These are phyloP conservation scores for Cylindricascospora bacillispora DNA, from an alignment of 1,139 yeast species.

Conservation along the genomic window DNA sequence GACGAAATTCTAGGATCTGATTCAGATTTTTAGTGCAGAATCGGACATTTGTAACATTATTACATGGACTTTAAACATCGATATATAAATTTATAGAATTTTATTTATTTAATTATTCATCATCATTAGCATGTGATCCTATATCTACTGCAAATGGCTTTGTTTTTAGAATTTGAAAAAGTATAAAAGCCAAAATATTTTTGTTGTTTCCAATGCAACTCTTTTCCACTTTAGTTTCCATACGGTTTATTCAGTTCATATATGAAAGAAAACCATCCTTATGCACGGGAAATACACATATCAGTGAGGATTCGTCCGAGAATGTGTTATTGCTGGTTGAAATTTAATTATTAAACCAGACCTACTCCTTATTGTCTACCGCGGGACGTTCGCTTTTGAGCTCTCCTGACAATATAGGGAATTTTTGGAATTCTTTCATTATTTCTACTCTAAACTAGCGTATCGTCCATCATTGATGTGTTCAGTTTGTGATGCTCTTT, in stretches of 20 bases:
- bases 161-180: no score
- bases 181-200: no score
- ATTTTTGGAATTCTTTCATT: constrained; percentile 28
- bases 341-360: constrained; percentile 72
- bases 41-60: no score
- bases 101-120: no score
- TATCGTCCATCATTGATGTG: no score
- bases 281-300: constrained; percentile 99
- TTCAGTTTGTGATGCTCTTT: no score
- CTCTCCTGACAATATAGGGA: constrained; percentile 29
- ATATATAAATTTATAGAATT: no score
- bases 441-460: no score
- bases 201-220: neutral
- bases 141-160: no score
- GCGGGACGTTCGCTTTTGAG: constrained; percentile 31
- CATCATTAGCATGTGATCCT: no score
- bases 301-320: constrained; percentile 99
- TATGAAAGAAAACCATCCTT: constrained; percentile 51
- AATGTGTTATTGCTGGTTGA: constrained; percentile 99
- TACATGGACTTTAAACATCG: no score
- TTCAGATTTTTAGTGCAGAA: constrained; percentile 8
- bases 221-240: neutral
- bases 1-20: constrained; percentile 9
- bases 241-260: neutral
- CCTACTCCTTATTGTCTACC: constrained; percentile 62